Conservation (phyloP, 441 rosid species). For the Jatropha podagrica region DNA sequence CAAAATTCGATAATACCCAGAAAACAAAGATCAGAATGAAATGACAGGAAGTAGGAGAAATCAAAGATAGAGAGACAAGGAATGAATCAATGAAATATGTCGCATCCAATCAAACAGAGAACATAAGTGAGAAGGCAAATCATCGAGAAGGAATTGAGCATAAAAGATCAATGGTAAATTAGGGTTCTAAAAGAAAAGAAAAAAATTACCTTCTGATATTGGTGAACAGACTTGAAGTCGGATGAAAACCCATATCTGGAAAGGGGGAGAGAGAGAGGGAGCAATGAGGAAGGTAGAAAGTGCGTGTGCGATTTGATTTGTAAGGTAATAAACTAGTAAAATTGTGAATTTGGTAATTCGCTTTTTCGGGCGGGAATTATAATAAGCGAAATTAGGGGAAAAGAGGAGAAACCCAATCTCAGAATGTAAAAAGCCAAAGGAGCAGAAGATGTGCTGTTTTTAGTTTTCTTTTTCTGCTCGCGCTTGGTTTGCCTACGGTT, state of each 20-base stretch:
- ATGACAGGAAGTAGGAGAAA: neutral
- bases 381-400: neutral
- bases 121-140: neutral
- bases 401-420: neutral
- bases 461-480: neutral
- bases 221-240: conserved; percentile 37
- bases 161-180: neutral
- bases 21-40: neutral
- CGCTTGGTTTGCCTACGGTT: neutral
- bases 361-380: neutral
- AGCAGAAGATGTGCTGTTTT: neutral
- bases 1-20: neutral
- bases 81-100: neutral
- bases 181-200: conserved; percentile 1
- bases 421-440: neutral
- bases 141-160: neutral
- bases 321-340: neutral
- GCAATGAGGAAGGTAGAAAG: neutral
- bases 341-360: neutral
- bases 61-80: neutral
- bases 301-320: neutral
- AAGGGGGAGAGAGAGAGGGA: neutral
- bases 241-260: conserved; percentile 31
- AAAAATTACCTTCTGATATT: conserved; percentile 35
- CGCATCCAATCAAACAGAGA: neutral